phyloP scores from a whole-genome alignment of 805 yeast genomes.

The Cyberlindnera americana region DNA sequence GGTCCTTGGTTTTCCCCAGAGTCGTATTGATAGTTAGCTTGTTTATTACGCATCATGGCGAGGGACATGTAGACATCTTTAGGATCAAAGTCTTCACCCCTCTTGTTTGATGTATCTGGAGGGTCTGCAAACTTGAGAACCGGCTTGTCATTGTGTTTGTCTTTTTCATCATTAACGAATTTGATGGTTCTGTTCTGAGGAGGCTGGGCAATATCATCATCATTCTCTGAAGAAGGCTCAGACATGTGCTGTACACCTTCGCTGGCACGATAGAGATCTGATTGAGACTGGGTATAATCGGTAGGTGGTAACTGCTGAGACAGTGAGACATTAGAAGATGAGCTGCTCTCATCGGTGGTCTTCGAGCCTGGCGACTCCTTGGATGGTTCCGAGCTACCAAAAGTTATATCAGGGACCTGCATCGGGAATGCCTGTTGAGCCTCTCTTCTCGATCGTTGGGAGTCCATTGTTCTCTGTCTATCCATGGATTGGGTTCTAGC shows the following conservation, averaged over 20 bases:
- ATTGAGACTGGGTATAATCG: conserved; percentile 9
- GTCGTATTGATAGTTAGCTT: conserved; percentile 32
- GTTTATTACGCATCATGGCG: conserved; percentile 65
- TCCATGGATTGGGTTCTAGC: conserved; percentile 40
- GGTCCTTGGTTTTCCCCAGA: conserved; percentile 64
- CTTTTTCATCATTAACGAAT: conserved; percentile 4
- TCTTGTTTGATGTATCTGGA: conserved; percentile 24
- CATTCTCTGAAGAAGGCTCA: conserved; percentile 26
- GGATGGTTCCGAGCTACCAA: neutral
- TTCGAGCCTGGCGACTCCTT: conserved; percentile 9
- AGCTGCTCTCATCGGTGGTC: conserved; percentile 4
- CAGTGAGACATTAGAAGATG: conserved; percentile 14
- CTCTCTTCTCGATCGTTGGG: conserved; percentile 3
- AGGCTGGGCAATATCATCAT: conserved; percentile 11
- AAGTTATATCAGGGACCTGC: neutral
- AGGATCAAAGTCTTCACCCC: conserved; percentile 58
- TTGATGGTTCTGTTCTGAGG: conserved; percentile 14
- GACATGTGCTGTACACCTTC: conserved; percentile 19
- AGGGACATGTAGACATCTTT: conserved; percentile 82
- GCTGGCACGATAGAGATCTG: conserved; percentile 7
- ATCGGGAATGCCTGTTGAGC: neutral
- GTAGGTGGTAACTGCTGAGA: conserved; percentile 6
- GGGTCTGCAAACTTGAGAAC: conserved; percentile 24
- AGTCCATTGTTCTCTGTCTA: conserved; percentile 16
- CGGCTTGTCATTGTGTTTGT: neutral